Evolutionary conservation across 2,329 filamentous ascomycete genomes (phyloP).

Genomic region (Stachybotrys echinatus): DNA sequence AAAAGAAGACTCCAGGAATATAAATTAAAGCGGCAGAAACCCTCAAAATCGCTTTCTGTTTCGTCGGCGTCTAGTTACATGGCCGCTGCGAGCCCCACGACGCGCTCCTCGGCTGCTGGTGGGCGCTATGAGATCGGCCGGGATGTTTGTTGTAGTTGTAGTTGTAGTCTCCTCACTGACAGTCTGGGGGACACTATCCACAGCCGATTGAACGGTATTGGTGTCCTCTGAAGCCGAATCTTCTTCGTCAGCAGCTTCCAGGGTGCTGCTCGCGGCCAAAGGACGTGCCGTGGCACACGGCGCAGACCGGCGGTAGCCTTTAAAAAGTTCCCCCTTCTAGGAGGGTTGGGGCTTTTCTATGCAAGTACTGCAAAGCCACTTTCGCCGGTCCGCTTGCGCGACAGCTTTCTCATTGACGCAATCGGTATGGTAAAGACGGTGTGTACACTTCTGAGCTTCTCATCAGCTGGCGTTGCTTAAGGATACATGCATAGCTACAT

Average conservation of each 20-base stretch:
- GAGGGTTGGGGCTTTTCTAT: slow-evolving; percentile 12
- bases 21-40: too few relatives aligned
- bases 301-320: slow-evolving; percentile 1
- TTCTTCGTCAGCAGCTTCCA: neutral
- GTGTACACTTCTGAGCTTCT: slow-evolving; percentile 30
- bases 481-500: neutral
- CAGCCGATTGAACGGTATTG: neutral
- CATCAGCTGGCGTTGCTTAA: neutral
- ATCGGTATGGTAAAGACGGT: slow-evolving; percentile 41
- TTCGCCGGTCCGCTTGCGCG: slow-evolving; percentile 26
- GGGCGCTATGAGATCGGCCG: neutral
- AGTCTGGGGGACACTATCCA: neutral
- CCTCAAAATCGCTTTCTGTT: neutral
- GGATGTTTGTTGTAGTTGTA: neutral
- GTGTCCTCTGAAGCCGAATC: neutral
- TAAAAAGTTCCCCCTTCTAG: slow-evolving; percentile 15
- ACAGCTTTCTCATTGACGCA: slow-evolving; percentile 35
- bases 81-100: neutral
- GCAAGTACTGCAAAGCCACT: slow-evolving; percentile 42
- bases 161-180: neutral
- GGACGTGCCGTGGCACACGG: neutral
- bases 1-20: too few relatives aligned
- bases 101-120: neutral
- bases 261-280: neutral
- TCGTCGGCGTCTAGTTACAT: neutral